A percentile compares a stretch with the other conserved stretches of the same genome.
phyloP scores from a whole-genome alignment of 1,139 yeast species.

The Trichomonascaceae sp. region DNA sequence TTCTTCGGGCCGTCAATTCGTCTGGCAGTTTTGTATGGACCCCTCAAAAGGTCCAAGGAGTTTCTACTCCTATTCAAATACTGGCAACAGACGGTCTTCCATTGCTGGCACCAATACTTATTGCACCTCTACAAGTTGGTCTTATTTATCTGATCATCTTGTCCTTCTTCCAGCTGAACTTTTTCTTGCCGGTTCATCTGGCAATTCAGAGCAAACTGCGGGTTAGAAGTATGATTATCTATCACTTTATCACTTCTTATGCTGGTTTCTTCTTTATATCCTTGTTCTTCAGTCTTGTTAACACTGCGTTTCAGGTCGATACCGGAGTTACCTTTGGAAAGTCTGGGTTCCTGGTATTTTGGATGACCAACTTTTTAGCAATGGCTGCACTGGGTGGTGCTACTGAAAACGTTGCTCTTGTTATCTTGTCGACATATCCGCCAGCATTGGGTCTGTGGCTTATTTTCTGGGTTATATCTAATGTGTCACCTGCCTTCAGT shows the following conservation, averaged over 20 bases:
- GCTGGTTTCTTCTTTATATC: conserved; percentile 47
- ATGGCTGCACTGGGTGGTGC: conserved; percentile 61
- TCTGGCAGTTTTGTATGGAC: neutral
- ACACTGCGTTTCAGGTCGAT: conserved; percentile 55
- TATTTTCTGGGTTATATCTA: conserved; percentile 52
- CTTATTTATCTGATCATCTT: conserved; percentile 66
- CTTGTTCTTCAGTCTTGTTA: conserved; percentile 49
- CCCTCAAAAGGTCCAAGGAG: conserved; percentile 4
- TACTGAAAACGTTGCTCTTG: conserved; percentile 51
- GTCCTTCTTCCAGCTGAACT: conserved; percentile 54
- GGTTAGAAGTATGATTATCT: conserved; percentile 42
- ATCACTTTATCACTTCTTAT: conserved; percentile 38
- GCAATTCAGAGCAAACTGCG: conserved; percentile 42
- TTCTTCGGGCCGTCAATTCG: conserved; percentile 12
- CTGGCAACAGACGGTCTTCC: conserved; percentile 12
- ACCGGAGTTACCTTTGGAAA: conserved; percentile 49
- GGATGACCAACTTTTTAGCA: conserved; percentile 56
- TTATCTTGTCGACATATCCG: conserved; percentile 42
- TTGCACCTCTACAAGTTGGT: conserved; percentile 40
- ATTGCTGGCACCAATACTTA: conserved; percentile 7
- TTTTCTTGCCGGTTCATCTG: conserved; percentile 51
- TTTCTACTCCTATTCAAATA: conserved; percentile 14
- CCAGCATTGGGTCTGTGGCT: conserved; percentile 57
- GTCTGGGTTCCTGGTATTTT: conserved; percentile 57
- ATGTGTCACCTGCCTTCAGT: conserved; percentile 56